Evolutionary conservation across 495 filamentous ascomycete genomes (phyloP), one percentile per base, ranked within the genome.

Genomic region (Aspergillus cavernicola): DNA sequence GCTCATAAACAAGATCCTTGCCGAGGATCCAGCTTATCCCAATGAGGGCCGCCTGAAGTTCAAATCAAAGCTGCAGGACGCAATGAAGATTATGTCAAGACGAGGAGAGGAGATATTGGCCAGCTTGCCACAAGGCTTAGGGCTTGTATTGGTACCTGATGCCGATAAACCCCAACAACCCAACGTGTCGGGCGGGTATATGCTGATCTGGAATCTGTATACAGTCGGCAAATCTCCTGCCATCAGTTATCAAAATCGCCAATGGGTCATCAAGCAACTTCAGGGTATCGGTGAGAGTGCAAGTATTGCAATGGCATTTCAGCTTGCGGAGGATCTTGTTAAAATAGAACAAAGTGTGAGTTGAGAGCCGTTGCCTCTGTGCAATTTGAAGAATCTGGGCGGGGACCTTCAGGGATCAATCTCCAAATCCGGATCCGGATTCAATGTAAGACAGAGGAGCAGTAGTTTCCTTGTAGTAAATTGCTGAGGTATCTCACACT

Each of bases 51-150:
- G n/a, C n/a, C n/a, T n/a, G 31, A 40, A 20, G 43, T 56, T 69
- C 8, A 52, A 62, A 19, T 53, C 59, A 24, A 61, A 60, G 39
- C 55, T 66, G 1, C 54, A 60, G 28, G 46, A 64, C 11, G 62
- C 70, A 2, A 52, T 65, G 8, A 28, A 63, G 1, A 66, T 63
- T n/a, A 58, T 78, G 46, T 58, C 62, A 16, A 55, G 48, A 16
- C 57, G 75, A 23, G 58, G 68, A 26, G 58, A 70, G 10, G 75
- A 75, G 47, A 71, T 81, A 19, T 52, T 72, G 23, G 73, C 70
- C 32, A 79, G 66, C 42, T 64, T 80, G 1, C 77, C 80, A 6
- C 74, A 77, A 41, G 61, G 36, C 20, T 28, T 66, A 10, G 66
- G 52, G n/a, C 52, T 56, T 35, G n/a, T 67, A 32, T 40, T 37